These are phyloP conservation scores for Thraustochytrium striatum DNA, from an alignment of 352 stramenopile species.

Conservation along the genomic window DNA sequence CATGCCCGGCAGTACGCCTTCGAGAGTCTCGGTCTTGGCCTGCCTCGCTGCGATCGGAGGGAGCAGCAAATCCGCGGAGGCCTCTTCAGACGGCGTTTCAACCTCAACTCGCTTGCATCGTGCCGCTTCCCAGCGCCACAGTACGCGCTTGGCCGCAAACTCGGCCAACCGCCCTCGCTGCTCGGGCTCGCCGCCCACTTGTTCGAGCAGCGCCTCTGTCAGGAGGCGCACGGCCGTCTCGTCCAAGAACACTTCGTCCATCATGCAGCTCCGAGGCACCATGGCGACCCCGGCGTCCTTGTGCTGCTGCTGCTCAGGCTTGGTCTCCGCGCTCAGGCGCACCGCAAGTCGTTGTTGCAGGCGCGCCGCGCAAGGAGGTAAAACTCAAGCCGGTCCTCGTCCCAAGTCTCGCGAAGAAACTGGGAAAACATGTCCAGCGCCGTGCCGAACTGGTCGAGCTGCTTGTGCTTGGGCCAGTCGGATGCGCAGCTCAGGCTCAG, in stretches of 20 bases:
- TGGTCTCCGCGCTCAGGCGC: not conserved
- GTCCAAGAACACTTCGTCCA: not conserved
- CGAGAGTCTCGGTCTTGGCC: too few relatives aligned
- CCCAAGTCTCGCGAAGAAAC: constrained; percentile 19
- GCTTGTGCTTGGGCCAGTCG: not conserved
- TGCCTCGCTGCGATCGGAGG: too few relatives aligned
- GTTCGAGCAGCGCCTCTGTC: not conserved
- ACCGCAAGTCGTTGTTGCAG: not conserved
- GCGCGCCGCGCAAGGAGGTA: not conserved
- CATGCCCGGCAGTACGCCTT: too few relatives aligned
- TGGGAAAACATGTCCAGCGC: constrained; percentile 9
- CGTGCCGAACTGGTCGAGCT: not conserved
- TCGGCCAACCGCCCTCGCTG: not conserved
- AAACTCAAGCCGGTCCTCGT: constrained; percentile 13
- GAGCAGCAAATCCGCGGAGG: too few relatives aligned
- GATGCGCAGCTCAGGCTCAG: not conserved
- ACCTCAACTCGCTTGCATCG: constrained; percentile 4
- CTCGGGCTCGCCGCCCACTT: not conserved
- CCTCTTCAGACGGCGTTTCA: too few relatives aligned
- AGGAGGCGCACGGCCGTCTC: not conserved
- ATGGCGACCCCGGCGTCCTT: not conserved
- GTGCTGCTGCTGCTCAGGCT: constrained; percentile 5
- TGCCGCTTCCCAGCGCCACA: constrained; percentile 3
- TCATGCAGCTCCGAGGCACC: constrained; percentile 13
- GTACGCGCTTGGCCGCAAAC: constrained; percentile 15